phyloP scores from a whole-genome alignment of 257 asterid species.

The Leonotis leonurus region DNA sequence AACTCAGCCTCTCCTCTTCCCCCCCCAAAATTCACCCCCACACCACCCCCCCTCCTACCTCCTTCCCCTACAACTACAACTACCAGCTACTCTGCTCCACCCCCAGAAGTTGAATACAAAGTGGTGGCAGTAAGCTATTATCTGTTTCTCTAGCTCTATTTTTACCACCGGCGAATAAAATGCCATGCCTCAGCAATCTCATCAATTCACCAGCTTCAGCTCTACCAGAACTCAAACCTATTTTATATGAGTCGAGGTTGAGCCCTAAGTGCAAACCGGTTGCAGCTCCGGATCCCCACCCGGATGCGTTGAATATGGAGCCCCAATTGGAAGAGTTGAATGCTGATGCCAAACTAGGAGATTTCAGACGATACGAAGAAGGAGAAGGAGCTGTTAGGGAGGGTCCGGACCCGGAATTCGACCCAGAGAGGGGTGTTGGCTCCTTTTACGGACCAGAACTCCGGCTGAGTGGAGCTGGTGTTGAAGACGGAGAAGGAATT shows the following conservation, averaged over 20 bases:
- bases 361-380: not conserved
- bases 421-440: not conserved
- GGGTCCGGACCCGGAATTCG: not conserved
- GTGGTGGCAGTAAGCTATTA: slow-evolving; percentile 6
- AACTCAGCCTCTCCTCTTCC: slow-evolving; percentile 5
- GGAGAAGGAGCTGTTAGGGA: slow-evolving; percentile 7
- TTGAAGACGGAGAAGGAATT: slow-evolving; percentile 15
- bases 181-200: slow-evolving; percentile 44
- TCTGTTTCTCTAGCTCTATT: not conserved
- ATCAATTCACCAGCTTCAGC: slow-evolving; percentile 15
- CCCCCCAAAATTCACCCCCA: not conserved
- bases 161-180: slow-evolving; percentile 6
- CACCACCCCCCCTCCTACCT: not conserved
- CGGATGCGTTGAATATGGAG: not conserved
- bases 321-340: slow-evolving; percentile 2
- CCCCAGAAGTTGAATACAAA: not conserved
- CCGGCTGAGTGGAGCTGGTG: slow-evolving; percentile 5
- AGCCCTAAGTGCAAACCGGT: not conserved
- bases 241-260: slow-evolving; percentile 2
- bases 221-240: slow-evolving; percentile 22
- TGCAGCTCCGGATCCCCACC: slow-evolving; percentile 1
- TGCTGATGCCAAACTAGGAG: not conserved
- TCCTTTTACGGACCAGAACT: not conserved
- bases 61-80: not conserved
- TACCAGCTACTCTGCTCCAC: not conserved